Base-by-base conservation (phyloP, 495 filamentous ascomycete genomes). In the Chaetomium cochliodes region DNA sequence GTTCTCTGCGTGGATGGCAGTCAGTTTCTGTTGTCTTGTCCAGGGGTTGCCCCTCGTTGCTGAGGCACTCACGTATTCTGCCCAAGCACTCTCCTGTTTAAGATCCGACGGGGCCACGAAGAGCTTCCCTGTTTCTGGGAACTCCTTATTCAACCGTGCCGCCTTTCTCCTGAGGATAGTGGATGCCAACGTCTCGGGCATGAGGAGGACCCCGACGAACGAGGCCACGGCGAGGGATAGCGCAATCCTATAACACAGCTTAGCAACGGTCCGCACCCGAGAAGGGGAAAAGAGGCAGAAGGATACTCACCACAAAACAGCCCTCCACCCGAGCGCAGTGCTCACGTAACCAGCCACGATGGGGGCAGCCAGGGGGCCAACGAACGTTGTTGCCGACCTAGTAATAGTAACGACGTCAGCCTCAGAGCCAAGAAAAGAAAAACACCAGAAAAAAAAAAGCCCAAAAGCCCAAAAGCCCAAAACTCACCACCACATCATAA, bases 161-260 rank as follows among this genome's bases (percentile, higher is more conserved):
- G 84, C 85, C 37, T 79, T 78, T 22, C 70, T 62, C 57, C 78
- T 71, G 42, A 86, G 65, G 3, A 87, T 73, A 26, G 81, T 70
- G 1, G 79, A 77, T 5, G 72, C 81, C 63, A 84, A 79, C 20
- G 84, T 87, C 68, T 86, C 84, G 6, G 82, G 81, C 18, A 74
- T 42, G 2, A 71, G 53, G 11, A 74, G 22, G 7, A 79, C 62
- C 2, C 70, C 64, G 18, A 71, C 57, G 26, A 74, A 67, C 3
- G 76, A 74, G 2, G 71, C 68, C 1, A 72, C 82, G 0, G 79
- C 78, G 18, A 83, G 47, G 11, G 85, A 82, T 15, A 84, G 68
- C 16, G 74, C 80, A 41, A 70, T 71, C 71, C 71, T 73, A 8
- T 22, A 4, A n/a, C 1, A 12, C 18, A 49, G 5, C 44, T 60